Base-by-base conservation (phyloP, 1,284 basidiomycete genomes). In the Trametes sp. region DNA sequence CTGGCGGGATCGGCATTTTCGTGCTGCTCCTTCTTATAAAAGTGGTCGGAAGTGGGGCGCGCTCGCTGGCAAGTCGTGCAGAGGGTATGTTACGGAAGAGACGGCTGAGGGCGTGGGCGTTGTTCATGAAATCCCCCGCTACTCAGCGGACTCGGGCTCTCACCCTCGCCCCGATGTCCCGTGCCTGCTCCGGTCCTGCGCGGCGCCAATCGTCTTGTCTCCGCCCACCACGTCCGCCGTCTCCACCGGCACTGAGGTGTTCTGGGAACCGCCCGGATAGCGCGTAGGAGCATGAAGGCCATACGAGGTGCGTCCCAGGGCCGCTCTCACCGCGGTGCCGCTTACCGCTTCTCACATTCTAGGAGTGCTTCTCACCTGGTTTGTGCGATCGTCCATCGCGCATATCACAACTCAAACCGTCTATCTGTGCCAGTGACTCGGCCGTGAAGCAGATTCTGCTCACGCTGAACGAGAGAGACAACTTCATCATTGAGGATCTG, bases 401-500 rank as follows among this genome's bases (percentile, higher is more conserved):
- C 56, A 44, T 54, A 38, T 23, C 24, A 53, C 21, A 31, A 58
- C 44, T 46, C 58, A 21, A 31, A 24, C 31, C 23, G n/a, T 3
- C 41, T 42, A 19, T 33, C 24, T 24, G 28, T 23, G n/a, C 21
- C 71, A 95, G 94, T 72, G 94, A 96, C 74, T 87, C 93, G 6
- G 94, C 94, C 4, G 94, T 95, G 57, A 96, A 96, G 77, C 94
- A 96, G 74, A 95, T 96, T 59, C 82, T 95, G 29, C 81, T 95
- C 41, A 81, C 87, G 16, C 86, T 96, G 83, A 93, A 96, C 75
- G 91, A 94, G 75, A 87, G 84, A 70, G 78, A 84, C 16, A 84
- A 81, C 55, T 96, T 96, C 76, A 90, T 96, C 69, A 92, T 95
- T 61, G 90, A 95, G 72, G 94, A 96, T 70, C 75, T 96, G 29